phyloP scores from a whole-genome alignment of 441 rosid genomes.

The Populus hybrid region DNA sequence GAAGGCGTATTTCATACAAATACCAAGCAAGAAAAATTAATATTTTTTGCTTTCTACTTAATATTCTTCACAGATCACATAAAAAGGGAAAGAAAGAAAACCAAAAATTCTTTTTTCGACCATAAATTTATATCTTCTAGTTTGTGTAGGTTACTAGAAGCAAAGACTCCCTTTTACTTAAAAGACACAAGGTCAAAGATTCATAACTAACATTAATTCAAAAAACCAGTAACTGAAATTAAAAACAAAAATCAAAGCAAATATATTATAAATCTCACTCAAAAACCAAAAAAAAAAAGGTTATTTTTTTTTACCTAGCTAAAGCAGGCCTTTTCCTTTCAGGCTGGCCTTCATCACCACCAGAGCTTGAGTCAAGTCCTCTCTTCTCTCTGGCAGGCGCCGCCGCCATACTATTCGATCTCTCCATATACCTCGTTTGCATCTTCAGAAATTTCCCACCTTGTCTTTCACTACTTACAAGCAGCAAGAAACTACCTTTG shows the following conservation, averaged over 20 bases:
- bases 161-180: not conserved
- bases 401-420: conserved; percentile 50
- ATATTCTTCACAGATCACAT: too few relatives aligned
- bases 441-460: not conserved
- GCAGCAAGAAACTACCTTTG: not conserved
- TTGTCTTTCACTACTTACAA: not conserved
- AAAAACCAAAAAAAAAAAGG: not conserved
- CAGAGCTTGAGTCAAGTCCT: conserved; percentile 49
- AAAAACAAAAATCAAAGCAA: not conserved
- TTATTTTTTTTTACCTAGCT: conserved; percentile 51
- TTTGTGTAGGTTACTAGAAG: not conserved
- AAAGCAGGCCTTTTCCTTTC: conserved; percentile 91
- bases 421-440: conserved; percentile 63
- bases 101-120: not conserved
- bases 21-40: not conserved
- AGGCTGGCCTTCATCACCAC: conserved; percentile 58
- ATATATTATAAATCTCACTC: not conserved
- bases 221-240: not conserved
- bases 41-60: too few relatives aligned
- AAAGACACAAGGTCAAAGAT: not conserved
- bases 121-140: not conserved
- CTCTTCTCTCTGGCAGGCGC: conserved; percentile 64
- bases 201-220: not conserved
- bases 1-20: not conserved
- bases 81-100: too few relatives aligned